These are phyloP conservation scores for Aspergillus quadrilineatus DNA, from an alignment of 2,329 filamentous ascomycete genomes.

Conservation along the genomic window DNA sequence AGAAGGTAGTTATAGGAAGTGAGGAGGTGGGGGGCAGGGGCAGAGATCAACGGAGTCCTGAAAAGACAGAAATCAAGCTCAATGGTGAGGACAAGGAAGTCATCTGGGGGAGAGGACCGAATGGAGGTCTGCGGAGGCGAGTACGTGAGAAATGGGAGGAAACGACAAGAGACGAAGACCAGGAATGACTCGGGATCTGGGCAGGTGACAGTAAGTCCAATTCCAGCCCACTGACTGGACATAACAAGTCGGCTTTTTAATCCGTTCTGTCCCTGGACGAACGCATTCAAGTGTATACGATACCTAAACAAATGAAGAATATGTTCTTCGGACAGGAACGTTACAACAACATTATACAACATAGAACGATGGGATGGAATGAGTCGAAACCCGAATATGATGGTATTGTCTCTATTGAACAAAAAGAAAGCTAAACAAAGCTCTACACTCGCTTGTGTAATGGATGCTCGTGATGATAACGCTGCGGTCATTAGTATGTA, in stretches of 20 bases:
- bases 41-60: not conserved
- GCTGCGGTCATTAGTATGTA: conserved; percentile 14
- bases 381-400: not conserved
- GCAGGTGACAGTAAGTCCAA: conserved; percentile 8
- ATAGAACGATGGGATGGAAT: not conserved
- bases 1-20: conserved; percentile 35
- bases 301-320: not conserved
- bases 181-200: conserved; percentile 3
- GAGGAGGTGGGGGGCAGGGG: conserved; percentile 19
- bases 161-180: conserved; percentile 18
- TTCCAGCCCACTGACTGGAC: conserved; percentile 14
- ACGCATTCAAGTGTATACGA: not conserved
- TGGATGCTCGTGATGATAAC: conserved; percentile 12
- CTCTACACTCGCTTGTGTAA: conserved; percentile 18
- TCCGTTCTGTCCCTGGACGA: not conserved
- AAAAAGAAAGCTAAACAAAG: conserved; percentile 10
- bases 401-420: conserved; percentile 10
- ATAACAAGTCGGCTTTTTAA: not conserved
- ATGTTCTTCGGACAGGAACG: not conserved
- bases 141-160: conserved; percentile 42
- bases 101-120: conserved; percentile 43
- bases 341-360: not conserved
- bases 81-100: conserved; percentile 29
- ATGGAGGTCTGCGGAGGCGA: conserved; percentile 42
- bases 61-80: not conserved